Base-by-base conservation (phyloP, 148 eudicot species). In the Selenicereus undatus region DNA sequence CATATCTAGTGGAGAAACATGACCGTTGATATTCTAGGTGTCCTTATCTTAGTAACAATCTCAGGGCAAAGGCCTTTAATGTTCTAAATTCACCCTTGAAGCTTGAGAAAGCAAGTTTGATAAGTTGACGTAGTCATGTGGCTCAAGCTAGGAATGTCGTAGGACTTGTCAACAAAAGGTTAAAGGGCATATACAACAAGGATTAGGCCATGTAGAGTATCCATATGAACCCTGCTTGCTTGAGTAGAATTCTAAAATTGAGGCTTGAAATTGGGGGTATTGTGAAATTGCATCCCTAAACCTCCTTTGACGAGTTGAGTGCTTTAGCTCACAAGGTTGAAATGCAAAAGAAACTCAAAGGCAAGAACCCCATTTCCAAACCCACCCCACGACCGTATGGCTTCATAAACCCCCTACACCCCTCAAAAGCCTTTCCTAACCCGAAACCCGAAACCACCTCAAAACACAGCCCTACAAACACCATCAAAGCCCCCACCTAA, bases 21-120 rank as follows among this genome's bases (percentile, higher is more conserved):
- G 99, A 97, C n/a, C 78, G 94, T 97, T 36, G 94, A 97, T 89
- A 97, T 98, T 82, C 76, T 97, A 2, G 99, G 99, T 56, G 99
- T 97, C 9, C 81, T 97, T 73, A 88, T 97, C 71, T 92, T 97
- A 20, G 99, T 97, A 58, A 92, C 92, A 68, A 86, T 97, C 4
- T 97, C 99, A 0, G 99, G 99, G 22, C 85, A 98, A 75, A 86
- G 99, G 90, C 99, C 99, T 7, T 82, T 97, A 79, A 97, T 30
- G 97, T 97, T 26, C 84, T 97, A 68, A 88, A 92, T 84, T 97
- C 99, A 9, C 99, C 99, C 2, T 94, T 97, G 98, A 90, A 94
- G 87, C 91, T 97, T 11, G 99, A 97, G 89, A 94, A 94, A 87
- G 99, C 98, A 18, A 97, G 94, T 78, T 85, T 97, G 85, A 76